These are phyloP conservation scores for Aphanocladium album DNA, from an alignment of 2,329 filamentous ascomycete genomes.

Conservation along the genomic window DNA sequence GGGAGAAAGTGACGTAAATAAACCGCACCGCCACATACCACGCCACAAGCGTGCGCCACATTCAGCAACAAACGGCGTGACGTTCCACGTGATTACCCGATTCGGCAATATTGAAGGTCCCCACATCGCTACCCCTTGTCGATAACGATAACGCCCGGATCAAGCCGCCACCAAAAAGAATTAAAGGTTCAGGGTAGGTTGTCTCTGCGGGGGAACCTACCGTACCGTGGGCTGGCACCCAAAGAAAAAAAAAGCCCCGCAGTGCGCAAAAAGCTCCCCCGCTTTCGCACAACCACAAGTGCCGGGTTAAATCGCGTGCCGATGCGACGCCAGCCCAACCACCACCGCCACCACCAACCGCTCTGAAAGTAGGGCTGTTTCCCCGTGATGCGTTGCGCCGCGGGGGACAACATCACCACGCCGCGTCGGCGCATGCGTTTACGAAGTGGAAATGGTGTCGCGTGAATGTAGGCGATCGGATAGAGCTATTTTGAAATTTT, in stretches of 20 bases:
- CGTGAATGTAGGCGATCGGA: not conserved
- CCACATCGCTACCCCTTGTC: not conserved
- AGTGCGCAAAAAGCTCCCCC: not conserved
- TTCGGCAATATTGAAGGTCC: not conserved
- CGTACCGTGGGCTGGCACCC: too few species aligned
- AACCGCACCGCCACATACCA: not conserved
- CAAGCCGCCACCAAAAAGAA: not conserved
- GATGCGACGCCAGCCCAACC: too few species aligned
- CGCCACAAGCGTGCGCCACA: not conserved
- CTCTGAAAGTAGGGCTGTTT: too few species aligned
- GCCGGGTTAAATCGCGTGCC: constrained; percentile 7
- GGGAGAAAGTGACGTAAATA: constrained; percentile 2
- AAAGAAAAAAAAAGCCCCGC: too few species aligned
- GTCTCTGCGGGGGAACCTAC: not conserved
- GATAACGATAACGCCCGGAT: constrained; percentile 14
- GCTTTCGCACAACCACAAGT: not conserved
- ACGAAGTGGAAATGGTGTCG: not conserved
- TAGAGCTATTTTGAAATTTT: not conserved
- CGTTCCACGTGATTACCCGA: constrained; percentile 8
- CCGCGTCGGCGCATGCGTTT: constrained; percentile 2
- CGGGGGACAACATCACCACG: not conserved
- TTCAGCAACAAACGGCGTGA: not conserved
- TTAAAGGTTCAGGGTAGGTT: not conserved
- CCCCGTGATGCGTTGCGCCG: not conserved
- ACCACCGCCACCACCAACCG: too few species aligned